A percentile compares a stretch with the other conserved stretches of the same genome.
Conservation (phyloP, 2,329 filamentous ascomycete genomes). For the Penicillium occitanis region DNA sequence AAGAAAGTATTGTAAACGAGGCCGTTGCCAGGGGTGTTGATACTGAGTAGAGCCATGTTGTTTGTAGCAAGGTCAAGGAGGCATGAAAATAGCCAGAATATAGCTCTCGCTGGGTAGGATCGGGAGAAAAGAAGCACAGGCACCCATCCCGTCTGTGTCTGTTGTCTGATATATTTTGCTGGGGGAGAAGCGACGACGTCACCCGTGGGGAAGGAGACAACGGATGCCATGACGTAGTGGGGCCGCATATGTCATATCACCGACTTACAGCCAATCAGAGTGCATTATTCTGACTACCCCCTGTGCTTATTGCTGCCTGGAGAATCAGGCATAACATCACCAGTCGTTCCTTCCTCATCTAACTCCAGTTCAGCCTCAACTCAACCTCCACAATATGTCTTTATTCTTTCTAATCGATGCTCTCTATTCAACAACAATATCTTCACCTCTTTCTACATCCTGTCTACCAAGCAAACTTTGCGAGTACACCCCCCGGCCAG, state of each 20-base stretch:
- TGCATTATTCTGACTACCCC: not conserved
- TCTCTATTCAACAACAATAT: not conserved
- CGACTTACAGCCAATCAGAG: not conserved
- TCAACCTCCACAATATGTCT: not conserved
- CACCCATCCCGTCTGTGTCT: not conserved
- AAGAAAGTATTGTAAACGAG: slow-evolving; percentile 37
- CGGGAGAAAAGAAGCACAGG: not conserved
- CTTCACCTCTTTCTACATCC: not conserved
- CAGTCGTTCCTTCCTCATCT: not conserved
- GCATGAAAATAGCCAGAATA: not conserved
- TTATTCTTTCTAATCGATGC: not conserved
- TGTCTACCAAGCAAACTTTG: slow-evolving; percentile 62
- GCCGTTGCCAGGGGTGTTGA: slow-evolving; percentile 35
- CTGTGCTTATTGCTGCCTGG: not conserved
- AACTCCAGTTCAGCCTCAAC: not conserved
- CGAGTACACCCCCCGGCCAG: slow-evolving; percentile 59
- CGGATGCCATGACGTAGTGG: not conserved
- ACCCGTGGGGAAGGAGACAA: not conserved
- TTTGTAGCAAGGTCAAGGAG: not conserved
- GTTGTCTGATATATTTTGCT: not conserved
- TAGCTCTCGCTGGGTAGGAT: not conserved
- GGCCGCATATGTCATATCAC: slow-evolving; percentile 9
- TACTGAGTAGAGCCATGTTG: slow-evolving; percentile 34
- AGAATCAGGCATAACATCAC: not conserved
- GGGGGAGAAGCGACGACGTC: not conserved